A percentile compares a stretch with the other conserved stretches of the same genome.
Evolutionary conservation across 768 basidiomycete genomes (phyloP).

Genomic region (Leccinum subtestaceum): DNA sequence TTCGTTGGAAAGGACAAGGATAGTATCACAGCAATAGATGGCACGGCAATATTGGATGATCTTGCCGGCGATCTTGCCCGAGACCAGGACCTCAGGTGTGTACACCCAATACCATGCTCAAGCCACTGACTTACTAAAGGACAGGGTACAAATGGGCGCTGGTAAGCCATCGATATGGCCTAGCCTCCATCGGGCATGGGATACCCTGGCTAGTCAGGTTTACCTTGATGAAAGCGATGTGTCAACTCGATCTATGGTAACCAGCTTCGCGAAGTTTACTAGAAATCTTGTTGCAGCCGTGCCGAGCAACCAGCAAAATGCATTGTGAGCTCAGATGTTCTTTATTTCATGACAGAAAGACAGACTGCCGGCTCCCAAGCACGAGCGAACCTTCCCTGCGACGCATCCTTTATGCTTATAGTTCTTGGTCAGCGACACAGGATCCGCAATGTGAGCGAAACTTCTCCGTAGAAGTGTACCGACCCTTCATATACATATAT

Average conservation of each 20-base stretch:
- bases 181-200: slow-evolving; percentile 56
- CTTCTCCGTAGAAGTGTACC: slow-evolving; percentile 2
- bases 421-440: slow-evolving; percentile 70
- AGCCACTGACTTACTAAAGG: neutral
- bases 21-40: slow-evolving; percentile 19
- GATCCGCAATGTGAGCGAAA: slow-evolving; percentile 51
- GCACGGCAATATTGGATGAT: slow-evolving; percentile 42
- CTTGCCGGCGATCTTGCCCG: slow-evolving; percentile 51
- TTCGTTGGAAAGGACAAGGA: slow-evolving; percentile 29
- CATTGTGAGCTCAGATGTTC: slow-evolving; percentile 55
- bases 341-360: neutral
- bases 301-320: slow-evolving; percentile 63
- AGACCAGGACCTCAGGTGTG: slow-evolving; percentile 37
- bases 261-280: slow-evolving; percentile 70
- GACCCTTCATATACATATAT: neutral
- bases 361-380: slow-evolving; percentile 38
- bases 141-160: slow-evolving; percentile 36
- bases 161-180: slow-evolving; percentile 52
- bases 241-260: slow-evolving; percentile 40
- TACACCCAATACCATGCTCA: neutral
- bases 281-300: slow-evolving; percentile 81
- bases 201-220: slow-evolving; percentile 29
- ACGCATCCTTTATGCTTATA: slow-evolving; percentile 65
- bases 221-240: slow-evolving; percentile 34
- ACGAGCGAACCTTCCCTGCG: slow-evolving; percentile 71